phyloP scores from a whole-genome alignment of 345 rosid species.

The Toxicodendron radicans region DNA sequence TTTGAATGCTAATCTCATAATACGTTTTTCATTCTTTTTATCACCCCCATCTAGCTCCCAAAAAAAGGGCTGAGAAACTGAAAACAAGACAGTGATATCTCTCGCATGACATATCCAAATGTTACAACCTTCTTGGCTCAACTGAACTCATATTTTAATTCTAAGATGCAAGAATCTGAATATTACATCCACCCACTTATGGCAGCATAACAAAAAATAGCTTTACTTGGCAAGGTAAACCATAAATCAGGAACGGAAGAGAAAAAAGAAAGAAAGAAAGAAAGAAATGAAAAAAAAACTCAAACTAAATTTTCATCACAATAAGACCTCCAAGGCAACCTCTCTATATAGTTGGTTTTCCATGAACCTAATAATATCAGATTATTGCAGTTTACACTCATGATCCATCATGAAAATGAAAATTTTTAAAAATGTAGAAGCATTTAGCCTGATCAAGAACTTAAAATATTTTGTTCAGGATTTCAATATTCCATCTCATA shows the following conservation, averaged over 20 bases:
- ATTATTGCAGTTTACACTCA: background rate
- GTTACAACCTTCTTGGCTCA: background rate
- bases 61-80: too few species aligned
- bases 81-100: too few species aligned
- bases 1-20: background rate
- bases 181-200: background rate
- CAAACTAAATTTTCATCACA: background rate
- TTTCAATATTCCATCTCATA: background rate
- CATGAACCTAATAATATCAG: constrained; percentile 4
- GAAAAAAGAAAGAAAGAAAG: background rate
- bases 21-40: too few species aligned
- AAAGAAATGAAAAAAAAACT: background rate
- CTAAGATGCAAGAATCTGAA: background rate
- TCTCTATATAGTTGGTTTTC: constrained; percentile 21
- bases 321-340: constrained; percentile 20
- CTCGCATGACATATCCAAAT: too few species aligned
- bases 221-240: background rate
- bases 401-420: background rate
- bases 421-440: background rate
- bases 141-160: background rate
- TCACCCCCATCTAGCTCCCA: too few species aligned
- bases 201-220: background rate
- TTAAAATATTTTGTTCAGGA: background rate
- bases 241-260: too few species aligned
- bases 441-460: background rate